Percentiles rank a stretch among this genome's conserved stretches.
Conservation (phyloP, 1,284 basidiomycete genomes). For the Puccinia polysora region DNA sequence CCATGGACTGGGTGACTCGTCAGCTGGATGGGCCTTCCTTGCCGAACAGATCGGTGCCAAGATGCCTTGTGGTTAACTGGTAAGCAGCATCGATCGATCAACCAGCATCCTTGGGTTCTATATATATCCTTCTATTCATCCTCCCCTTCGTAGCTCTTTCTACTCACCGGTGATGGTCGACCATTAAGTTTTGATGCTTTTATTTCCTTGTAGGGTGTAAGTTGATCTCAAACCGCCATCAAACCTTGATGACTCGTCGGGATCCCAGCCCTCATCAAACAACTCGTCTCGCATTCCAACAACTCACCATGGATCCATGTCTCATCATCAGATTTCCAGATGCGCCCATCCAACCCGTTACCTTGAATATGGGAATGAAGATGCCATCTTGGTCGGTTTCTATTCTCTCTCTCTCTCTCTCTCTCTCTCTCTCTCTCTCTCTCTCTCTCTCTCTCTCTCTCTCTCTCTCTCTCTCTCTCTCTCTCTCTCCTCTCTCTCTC, state of each 20-base stretch:
- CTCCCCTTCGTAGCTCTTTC: neutral
- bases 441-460: neutral
- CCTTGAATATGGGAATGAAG: slow-evolving; percentile 21
- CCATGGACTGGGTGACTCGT: slow-evolving; percentile 39
- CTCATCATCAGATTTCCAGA: slow-evolving; percentile 9
- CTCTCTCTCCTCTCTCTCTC: too few relatives aligned
- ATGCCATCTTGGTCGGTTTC: slow-evolving; percentile 39
- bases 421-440: too few relatives aligned
- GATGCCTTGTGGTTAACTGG: slow-evolving; percentile 42
- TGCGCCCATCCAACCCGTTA: slow-evolving; percentile 35
- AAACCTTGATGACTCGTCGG: neutral
- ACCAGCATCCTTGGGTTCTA: neutral
- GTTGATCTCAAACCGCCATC: slow-evolving; percentile 7
- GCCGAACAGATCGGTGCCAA: slow-evolving; percentile 17
- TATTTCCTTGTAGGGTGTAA: slow-evolving; percentile 11
- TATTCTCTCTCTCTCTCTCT: neutral
- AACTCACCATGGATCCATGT: neutral
- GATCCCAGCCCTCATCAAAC: neutral
- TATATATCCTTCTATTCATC: neutral
- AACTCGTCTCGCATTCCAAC: neutral
- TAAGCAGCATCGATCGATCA: neutral
- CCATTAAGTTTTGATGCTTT: neutral
- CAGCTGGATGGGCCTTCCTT: slow-evolving; percentile 27
- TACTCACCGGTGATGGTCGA: neutral
- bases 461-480: too few relatives aligned